Conservation (phyloP, 2,329 filamentous ascomycete species). For the Aspergillus ustus region DNA sequence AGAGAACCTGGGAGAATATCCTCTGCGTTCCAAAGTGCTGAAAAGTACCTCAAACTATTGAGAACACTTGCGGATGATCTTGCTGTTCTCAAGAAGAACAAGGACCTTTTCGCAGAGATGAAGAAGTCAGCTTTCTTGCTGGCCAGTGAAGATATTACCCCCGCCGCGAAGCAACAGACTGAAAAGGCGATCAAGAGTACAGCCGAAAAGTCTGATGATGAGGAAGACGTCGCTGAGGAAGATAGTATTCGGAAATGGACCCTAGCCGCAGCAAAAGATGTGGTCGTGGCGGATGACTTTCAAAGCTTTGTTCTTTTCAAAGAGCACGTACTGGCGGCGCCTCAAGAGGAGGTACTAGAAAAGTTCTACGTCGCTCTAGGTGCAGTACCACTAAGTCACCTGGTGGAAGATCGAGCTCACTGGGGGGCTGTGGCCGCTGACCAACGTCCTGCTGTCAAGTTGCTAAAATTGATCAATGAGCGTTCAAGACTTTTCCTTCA, state of each 20-base stretch:
- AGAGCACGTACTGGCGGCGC: constrained; percentile 79
- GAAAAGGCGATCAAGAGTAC: constrained; percentile 24
- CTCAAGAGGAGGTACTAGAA: constrained; percentile 86
- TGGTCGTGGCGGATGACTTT: constrained; percentile 85
- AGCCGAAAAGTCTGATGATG: constrained; percentile 40
- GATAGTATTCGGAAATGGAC: constrained; percentile 76
- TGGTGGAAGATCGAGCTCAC: constrained; percentile 77
- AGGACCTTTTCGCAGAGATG: constrained; percentile 76
- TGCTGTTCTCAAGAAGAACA: constrained; percentile 74
- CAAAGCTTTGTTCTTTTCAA: constrained; percentile 89
- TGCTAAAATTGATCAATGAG: constrained; percentile 84
- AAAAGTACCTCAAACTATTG: constrained; percentile 85
- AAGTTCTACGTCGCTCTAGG: constrained; percentile 83
- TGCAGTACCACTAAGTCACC: constrained; percentile 72
- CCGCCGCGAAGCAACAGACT: constrained; percentile 27
- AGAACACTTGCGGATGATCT: constrained; percentile 78
- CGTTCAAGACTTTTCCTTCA: constrained; percentile 88
- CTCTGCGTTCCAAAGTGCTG: constrained; percentile 75
- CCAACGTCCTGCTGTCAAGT: constrained; percentile 68
- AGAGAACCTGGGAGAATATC: constrained; percentile 82
- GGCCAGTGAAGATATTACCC: constrained; percentile 74
- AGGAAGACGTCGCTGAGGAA: constrained; percentile 58
- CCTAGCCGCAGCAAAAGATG: constrained; percentile 71
- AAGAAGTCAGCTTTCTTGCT: constrained; percentile 76
- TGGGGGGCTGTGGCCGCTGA: constrained; percentile 70